Evolutionary conservation across 495 filamentous ascomycete species (phyloP).

Genomic region (Aspergillus campestris): DNA sequence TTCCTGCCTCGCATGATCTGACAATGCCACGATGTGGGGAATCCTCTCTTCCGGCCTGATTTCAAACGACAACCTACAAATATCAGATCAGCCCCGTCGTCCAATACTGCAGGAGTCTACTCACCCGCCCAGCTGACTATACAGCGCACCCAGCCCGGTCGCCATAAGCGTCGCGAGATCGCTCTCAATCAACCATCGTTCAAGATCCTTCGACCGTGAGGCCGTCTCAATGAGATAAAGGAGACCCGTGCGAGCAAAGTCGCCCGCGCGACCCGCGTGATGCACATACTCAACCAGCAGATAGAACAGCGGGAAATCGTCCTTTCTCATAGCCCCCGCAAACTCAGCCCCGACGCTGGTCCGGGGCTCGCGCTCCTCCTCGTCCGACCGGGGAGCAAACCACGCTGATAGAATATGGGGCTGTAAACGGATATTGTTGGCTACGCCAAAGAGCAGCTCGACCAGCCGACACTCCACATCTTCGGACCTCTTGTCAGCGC

Average conservation of each 20-base stretch:
- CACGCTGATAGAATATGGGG: conserved; percentile 78
- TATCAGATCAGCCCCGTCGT: conserved; percentile 6
- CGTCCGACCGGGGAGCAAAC: conserved; percentile 52
- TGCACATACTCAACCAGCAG: conserved; percentile 93
- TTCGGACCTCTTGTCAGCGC: conserved; percentile 48
- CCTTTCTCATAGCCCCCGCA: conserved; percentile 76
- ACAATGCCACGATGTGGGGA: conserved; percentile 75
- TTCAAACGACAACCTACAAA: conserved; percentile 26
- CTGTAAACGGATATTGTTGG: conserved; percentile 86
- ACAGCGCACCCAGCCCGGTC: conserved; percentile 86
- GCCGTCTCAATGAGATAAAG: conserved; percentile 94
- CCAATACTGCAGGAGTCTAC: conserved; percentile 4
- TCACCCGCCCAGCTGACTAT: conserved; percentile 87
- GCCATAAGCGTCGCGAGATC: conserved; percentile 97
- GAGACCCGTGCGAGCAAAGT: conserved; percentile 94
- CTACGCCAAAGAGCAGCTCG: conserved; percentile 86
- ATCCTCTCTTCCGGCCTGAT: conserved; percentile 48
- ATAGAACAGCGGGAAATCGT: conserved; percentile 94
- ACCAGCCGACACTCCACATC: conserved; percentile 79
- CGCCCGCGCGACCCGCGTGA: conserved; percentile 81
- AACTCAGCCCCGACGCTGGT: conserved; percentile 54
- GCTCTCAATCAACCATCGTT: conserved; percentile 95
- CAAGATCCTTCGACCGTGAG: conserved; percentile 68
- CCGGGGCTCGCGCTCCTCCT: conserved; percentile 32
- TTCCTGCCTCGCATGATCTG: conserved; percentile 55